Evolutionary conservation across 768 basidiomycete genomes (phyloP).

Genomic region (Rickenella mellea): DNA sequence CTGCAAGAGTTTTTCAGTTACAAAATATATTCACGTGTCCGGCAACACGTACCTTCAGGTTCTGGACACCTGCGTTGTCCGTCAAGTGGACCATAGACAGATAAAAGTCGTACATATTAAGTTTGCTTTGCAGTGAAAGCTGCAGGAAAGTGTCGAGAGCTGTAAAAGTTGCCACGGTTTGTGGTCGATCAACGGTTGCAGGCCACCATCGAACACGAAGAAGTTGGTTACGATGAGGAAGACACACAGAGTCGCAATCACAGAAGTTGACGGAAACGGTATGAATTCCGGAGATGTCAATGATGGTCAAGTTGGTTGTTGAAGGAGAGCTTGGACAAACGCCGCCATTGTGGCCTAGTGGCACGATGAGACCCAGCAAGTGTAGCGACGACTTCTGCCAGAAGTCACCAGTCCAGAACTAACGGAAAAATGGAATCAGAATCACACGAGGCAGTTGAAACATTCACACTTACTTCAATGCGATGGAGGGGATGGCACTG

Average conservation of each 20-base stretch:
- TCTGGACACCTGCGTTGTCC: conserved; percentile 4
- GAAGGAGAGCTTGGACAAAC: conserved; percentile 5
- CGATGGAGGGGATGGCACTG: neutral
- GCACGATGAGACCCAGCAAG: no score
- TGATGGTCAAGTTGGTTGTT: conserved; percentile 13
- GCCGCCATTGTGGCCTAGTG: no score
- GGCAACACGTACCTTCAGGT: neutral
- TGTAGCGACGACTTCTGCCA: neutral
- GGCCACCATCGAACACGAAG: conserved; percentile 13
- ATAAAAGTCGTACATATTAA: conserved; percentile 14
- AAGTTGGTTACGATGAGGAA: conserved; percentile 11
- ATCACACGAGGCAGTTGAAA: neutral
- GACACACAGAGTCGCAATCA: conserved; percentile 10
- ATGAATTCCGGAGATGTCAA: conserved; percentile 19
- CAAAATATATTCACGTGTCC: neutral
- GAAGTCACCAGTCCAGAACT: neutral
- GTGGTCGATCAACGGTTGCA: conserved; percentile 10
- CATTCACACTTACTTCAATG: neutral
- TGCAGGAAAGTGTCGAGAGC: conserved; percentile 14
- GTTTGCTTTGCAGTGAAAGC: conserved; percentile 14
- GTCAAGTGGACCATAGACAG: conserved; percentile 6
- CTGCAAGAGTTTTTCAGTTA: neutral
- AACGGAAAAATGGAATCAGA: neutral
- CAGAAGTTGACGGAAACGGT: conserved; percentile 15
- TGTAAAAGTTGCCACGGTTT: conserved; percentile 13